Percentiles rank a stretch among this genome's conserved stretches.
Evolutionary conservation across 2,329 filamentous ascomycete genomes (phyloP).

Genomic region (Chalaropsis ovoidea): DNA sequence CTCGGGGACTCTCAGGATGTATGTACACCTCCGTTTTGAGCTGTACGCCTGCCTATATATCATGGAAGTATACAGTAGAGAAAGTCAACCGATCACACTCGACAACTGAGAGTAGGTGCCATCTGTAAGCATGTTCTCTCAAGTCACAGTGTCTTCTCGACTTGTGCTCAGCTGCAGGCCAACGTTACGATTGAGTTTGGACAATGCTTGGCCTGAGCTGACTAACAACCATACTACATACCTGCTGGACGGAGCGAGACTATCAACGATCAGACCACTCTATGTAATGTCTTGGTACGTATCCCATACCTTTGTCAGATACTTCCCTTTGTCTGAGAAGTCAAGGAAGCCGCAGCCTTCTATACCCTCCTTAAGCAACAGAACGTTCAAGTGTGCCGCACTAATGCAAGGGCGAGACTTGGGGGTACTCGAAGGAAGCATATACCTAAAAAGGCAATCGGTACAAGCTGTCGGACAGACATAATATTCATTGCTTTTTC

Average conservation of each 20-base stretch:
- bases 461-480: conserved; percentile 5
- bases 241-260: neutral
- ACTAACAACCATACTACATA: neutral
- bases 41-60: too few species aligned
- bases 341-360: neutral
- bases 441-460: conserved; percentile 10
- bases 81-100: too few species aligned
- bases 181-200: neutral
- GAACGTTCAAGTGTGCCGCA: neutral
- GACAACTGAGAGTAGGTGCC: neutral
- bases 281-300: too few species aligned
- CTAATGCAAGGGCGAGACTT: neutral
- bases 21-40: too few species aligned
- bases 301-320: too few species aligned
- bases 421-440: neutral
- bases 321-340: too few species aligned
- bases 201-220: neutral
- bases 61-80: neutral
- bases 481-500: neutral
- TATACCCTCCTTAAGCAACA: neutral
- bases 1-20: too few species aligned
- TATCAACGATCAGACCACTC: too few species aligned
- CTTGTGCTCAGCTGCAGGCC: neutral
- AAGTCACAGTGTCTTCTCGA: neutral
- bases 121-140: neutral